phyloP scores from a whole-genome alignment of 306 rosid genomes.

The Rubus parviflorus region DNA sequence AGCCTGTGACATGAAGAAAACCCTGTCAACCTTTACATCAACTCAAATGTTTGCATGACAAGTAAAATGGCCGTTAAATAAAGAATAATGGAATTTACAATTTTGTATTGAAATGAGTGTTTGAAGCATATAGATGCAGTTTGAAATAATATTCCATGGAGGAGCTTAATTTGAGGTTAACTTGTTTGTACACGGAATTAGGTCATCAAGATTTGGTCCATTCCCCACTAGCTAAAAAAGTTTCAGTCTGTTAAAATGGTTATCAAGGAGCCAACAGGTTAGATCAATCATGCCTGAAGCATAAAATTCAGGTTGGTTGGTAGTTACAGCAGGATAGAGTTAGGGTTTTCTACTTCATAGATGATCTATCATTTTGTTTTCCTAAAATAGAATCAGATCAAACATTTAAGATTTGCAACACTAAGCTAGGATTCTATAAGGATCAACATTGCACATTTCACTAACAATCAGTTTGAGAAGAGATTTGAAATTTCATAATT shows the following conservation, averaged over 20 bases:
- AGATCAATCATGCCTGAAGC: neutral
- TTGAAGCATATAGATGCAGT: neutral
- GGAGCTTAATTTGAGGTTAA: neutral
- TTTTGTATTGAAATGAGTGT: neutral
- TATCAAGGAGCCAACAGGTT: neutral
- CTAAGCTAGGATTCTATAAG: too few species aligned
- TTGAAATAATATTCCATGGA: neutral
- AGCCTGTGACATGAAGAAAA: conserved; percentile 48
- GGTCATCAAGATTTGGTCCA: neutral
- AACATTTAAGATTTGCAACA: too few species aligned
- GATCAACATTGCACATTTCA: too few species aligned
- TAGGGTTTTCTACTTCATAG: neutral
- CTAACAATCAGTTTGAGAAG: neutral
- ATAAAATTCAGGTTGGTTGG: neutral
- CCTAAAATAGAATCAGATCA: too few species aligned
- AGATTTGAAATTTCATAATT: neutral
- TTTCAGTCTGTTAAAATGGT: neutral
- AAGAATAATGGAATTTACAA: neutral
- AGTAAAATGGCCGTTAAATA: neutral
- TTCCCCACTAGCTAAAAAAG: neutral
- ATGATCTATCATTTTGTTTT: too few species aligned
- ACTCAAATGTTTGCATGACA: neutral
- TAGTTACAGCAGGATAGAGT: neutral
- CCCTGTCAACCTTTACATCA: neutral
- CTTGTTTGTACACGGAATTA: neutral